Base-by-base conservation (phyloP, 495 filamentous ascomycete genomes). In the Jackrogersella multiformis region DNA sequence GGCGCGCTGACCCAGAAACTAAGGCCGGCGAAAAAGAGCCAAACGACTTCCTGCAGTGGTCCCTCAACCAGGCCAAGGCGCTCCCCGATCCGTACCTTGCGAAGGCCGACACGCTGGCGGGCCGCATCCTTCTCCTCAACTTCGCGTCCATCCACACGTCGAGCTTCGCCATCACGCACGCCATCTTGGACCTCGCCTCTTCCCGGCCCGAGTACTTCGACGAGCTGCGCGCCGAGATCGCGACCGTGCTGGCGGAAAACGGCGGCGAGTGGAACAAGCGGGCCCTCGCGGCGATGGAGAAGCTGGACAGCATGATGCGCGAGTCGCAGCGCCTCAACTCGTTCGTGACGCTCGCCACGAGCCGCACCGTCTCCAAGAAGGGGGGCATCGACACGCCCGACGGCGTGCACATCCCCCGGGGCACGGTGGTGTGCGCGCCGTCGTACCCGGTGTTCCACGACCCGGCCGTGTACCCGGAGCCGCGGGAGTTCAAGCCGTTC, bases 71-170 rank as follows among this genome's bases (percentile, higher is more conserved):
- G 44, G 75, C 71, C 44, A 75, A 72, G 56, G 61, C 41, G 1
- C 62, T 15, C 1, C 69, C 71, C 45, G 72, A 77, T 30, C 70
- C 77, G 2, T 70, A 68, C 57, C 46, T 69, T 23, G 73, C 66
- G 57, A 57, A 59, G 39, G 48, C 59, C 0, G 34, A 55, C 9
- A 74, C 74, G 21, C 68, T 80, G 13, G 69, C 72, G 2, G 67
- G 58, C 28, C 73, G 75, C 6, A 60, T 80, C n/a, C 64, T 79
- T 23, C 36, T 79, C 2, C 59, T 84, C n/a, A 82, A 80, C 52
- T 83, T 86, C 36, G 81, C 76, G 1, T 74, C 82, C 0, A 83
- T 85, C 30, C 83, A 85, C 66, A 85, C 85, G 1, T 79, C 81
- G 15, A 79, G 78, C 24, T 77, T 83, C 16, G 75, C 78, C 1